These are phyloP conservation scores for Amanita rubescens DNA, from an alignment of 768 basidiomycete genomes.

Conservation along the genomic window DNA sequence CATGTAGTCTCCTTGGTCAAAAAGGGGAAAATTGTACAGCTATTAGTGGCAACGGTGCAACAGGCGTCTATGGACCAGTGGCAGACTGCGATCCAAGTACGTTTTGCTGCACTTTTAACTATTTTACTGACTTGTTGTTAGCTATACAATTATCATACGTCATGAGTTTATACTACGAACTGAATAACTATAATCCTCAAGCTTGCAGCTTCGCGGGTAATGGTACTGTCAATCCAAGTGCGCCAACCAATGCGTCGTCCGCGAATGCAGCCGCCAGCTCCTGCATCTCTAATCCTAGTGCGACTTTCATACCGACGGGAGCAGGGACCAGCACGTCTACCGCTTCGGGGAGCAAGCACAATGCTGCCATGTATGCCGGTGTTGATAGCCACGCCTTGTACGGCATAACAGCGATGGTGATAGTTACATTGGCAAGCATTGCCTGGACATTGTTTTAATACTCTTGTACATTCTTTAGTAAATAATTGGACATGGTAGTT, in stretches of 20 bases:
- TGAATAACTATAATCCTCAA: constrained; percentile 44
- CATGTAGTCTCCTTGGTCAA: constrained; percentile 69
- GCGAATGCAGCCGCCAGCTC: constrained; percentile 54
- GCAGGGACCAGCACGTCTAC: constrained; percentile 16
- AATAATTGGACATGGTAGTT: neutral
- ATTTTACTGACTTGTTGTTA: constrained; percentile 19
- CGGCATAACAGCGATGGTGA: constrained; percentile 27
- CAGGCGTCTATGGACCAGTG: constrained; percentile 70
- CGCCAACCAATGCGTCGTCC: constrained; percentile 40
- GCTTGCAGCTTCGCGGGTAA: constrained; percentile 83
- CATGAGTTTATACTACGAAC: constrained; percentile 73
- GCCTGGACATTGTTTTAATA: constrained; percentile 22
- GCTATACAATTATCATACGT: constrained; percentile 77
- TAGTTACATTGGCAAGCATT: constrained; percentile 33
- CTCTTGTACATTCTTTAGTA: neutral
- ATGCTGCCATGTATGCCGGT: constrained; percentile 16
- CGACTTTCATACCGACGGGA: constrained; percentile 44
- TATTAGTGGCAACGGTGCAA: constrained; percentile 65
- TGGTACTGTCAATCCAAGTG: constrained; percentile 60
- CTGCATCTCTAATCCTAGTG: constrained; percentile 56
- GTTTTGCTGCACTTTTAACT: constrained; percentile 16
- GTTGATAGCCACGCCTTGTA: constrained; percentile 26
- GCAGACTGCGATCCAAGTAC: constrained; percentile 76
- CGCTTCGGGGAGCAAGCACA: constrained; percentile 14
- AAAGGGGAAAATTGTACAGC: constrained; percentile 54